Evolutionary conservation across 352 stramenopile genomes (phyloP), one percentile per base, ranked within the genome.

Genomic region (Pythium scleroteichum): DNA sequence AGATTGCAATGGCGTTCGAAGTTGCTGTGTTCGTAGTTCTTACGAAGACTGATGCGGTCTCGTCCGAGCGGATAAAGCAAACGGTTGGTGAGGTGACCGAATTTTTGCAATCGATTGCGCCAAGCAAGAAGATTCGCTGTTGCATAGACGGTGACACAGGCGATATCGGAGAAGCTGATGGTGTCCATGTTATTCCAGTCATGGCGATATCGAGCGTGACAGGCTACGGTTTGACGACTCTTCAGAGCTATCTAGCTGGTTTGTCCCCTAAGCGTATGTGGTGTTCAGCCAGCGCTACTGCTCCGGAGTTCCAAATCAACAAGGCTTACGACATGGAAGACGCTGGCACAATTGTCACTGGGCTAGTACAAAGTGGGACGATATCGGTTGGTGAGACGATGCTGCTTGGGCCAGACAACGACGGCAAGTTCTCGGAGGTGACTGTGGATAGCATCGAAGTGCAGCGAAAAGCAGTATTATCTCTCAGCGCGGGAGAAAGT

Each of bases 251-350:
- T 62, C 42, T 94, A 7, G 70, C 80, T 4, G 45, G 59, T 9
- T 66, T 94, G 2, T 71, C 81, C 48, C 85, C 82, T 4, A 91
- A 79, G 50, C 70, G 77, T 16, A 64, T 64, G 56, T 91, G 82
- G 82, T 66, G 75, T 17, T 69, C 69, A 2, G 76, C 74, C 24
- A 75, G 73, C 7, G 75, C 79, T 35, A 83, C 69, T 9, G 75
- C 72, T 3, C 73, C 75, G 0, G 84, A 94, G 59, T 90, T 94
- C 49, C 82, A 92, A 61, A 82, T 94, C 59, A 90, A 75, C 59
- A 82, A 90, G 58, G 77, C 82, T 0, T 94, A 90, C 63, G 78
- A 90, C 52, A 79, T 87, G 44, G 79, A 94, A 56, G 75, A 88
- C 52, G 69, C 62, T 27, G 82, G 82, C 12, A 92, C 71, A 3